Evolutionary conservation across 1,284 basidiomycete species (phyloP), one percentile per base, ranked within the genome.

Genomic region (Phlebopus sp.): DNA sequence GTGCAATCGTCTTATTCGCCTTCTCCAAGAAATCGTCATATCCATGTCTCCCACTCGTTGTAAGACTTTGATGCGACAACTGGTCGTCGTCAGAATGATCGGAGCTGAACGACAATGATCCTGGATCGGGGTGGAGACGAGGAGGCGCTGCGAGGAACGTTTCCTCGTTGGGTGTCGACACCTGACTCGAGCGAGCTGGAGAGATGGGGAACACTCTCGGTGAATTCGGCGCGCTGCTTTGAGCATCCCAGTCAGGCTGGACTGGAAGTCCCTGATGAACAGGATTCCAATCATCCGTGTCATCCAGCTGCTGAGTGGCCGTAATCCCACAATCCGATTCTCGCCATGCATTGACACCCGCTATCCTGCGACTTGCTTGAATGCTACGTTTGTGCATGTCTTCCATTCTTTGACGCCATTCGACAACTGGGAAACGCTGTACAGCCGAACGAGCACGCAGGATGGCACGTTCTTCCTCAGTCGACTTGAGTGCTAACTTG

Each of bases 371-470:
- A 60, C 86, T 92, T 5, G 74, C 74, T 34, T 67, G 70, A 66
- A 96, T 93, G 62, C 84, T 87, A 49, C 92, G 87, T 53, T 79
- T 81, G 67, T 96, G 92, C 78, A 95, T 91, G 67, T 96, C 92
- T 70, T 96, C 92, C 74, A 86, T 90, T 45, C 90, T 82, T 66
- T 95, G 92, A 62, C 92, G 89, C 92, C 92, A 95, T 70, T 95
- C 92, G 37, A 96, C 89, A 51, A 96, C 92, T 5, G 92, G 92
- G 86, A 96, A 96, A 63, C 92, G 89, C 62, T 95, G 92, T 5
- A 95, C 81, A 18, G 92, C 92, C 32, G 92, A 95, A 42, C 92
- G 83, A 34, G 92, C 92, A 64, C 92, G 88, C 14, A 96, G 78
- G 59, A 96, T 84, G 9, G 92, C 91, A 53, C 92, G 86, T 58